Percentiles rank a stretch among this genome's conserved stretches.
Evolutionary conservation across 176 grass and related monocot genomes (phyloP).

Genomic region (Oryza officinalis): DNA sequence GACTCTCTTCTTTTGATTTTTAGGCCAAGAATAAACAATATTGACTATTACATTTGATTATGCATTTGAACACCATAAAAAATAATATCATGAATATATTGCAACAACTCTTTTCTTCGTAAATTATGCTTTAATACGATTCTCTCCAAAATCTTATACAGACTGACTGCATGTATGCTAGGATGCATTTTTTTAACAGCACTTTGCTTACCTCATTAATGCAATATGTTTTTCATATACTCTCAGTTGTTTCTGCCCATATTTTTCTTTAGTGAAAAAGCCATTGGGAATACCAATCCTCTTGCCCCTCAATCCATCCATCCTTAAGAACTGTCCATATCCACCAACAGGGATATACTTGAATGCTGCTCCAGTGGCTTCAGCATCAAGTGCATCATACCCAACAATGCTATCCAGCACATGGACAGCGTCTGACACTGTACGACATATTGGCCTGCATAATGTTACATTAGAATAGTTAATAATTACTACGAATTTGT

Average conservation of each 20-base stretch:
- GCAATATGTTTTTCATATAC: slow-evolving; percentile 41
- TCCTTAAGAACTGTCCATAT: slow-evolving; percentile 53
- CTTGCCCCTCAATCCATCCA: slow-evolving; percentile 54
- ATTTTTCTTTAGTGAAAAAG: slow-evolving; percentile 26
- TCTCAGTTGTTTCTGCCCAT: not conserved
- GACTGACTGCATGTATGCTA: not conserved
- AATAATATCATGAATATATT: too few species aligned
- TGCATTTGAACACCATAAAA: too few species aligned
- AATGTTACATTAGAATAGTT: too few species aligned
- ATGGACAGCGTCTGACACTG: slow-evolving; percentile 53
- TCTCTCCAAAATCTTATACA: too few species aligned
- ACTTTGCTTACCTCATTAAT: slow-evolving; percentile 42
- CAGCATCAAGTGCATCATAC: slow-evolving; percentile 45
- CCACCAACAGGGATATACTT: slow-evolving; percentile 54
- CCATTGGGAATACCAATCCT: slow-evolving; percentile 40
- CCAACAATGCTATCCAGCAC: slow-evolving; percentile 63
- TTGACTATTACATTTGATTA: too few species aligned
- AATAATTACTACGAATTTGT: not conserved
- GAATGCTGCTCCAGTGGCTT: slow-evolving; percentile 39
- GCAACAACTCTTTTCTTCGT: too few species aligned
- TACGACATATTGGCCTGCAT: slow-evolving; percentile 54
- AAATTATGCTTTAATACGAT: too few species aligned
- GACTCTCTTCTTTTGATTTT: too few species aligned
- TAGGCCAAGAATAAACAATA: too few species aligned
- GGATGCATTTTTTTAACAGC: not conserved